Percentiles rank a stretch among this genome's conserved stretches.
Conservation (phyloP, 177 flowering plant genomes). For the Telopea speciosissima region DNA sequence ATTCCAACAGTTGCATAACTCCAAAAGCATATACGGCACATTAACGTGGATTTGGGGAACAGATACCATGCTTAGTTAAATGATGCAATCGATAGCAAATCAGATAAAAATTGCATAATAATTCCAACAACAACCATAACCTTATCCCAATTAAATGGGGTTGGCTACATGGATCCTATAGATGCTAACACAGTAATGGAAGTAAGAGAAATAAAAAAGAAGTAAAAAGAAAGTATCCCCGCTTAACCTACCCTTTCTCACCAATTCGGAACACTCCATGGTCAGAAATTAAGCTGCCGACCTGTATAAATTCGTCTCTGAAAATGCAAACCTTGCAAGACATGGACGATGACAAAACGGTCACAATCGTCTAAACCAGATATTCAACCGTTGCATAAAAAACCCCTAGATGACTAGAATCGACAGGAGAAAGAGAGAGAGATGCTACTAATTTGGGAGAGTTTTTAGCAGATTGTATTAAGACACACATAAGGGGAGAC, state of each 20-base stretch:
- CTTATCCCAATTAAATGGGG: too few relatives aligned
- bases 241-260: conserved; percentile 40
- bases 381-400: too few relatives aligned
- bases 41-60: too few relatives aligned
- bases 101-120: not conserved
- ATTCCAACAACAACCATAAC: not conserved
- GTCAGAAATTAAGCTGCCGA: conserved; percentile 46
- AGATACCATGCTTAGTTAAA: not conserved
- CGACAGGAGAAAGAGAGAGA: not conserved
- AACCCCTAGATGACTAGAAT: conserved; percentile 17
- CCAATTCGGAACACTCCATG: conserved; percentile 29
- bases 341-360: too few relatives aligned
- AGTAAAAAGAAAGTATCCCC: not conserved
- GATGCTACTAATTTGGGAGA: not conserved
- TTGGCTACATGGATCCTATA: too few relatives aligned
- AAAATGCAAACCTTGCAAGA: conserved; percentile 15
- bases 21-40: conserved; percentile 2
- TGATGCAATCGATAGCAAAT: not conserved
- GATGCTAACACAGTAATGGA: too few relatives aligned
- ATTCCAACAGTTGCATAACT: too few relatives aligned
- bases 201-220: too few relatives aligned
- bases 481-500: not conserved
- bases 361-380: too few relatives aligned
- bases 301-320: conserved; percentile 30
- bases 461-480: not conserved